These are phyloP conservation scores for Populus trichocarpa DNA, from an alignment of 441 rosid genomes.

Conservation along the genomic window DNA sequence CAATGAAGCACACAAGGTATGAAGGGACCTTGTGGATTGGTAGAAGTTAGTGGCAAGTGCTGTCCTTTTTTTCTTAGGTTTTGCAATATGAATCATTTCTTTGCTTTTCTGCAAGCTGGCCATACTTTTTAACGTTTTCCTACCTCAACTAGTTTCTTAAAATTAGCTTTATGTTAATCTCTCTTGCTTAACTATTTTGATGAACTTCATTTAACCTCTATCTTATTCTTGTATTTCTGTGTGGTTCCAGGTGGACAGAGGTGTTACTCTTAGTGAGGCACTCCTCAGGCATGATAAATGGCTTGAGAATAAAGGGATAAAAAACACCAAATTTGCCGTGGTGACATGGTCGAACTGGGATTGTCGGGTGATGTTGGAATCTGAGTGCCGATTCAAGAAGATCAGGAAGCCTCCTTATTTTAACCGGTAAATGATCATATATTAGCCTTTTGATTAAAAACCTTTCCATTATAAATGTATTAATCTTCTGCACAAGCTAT, in stretches of 20 bases:
- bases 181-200: neutral
- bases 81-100: neutral
- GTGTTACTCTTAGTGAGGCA: constrained; percentile 58
- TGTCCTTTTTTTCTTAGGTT: neutral
- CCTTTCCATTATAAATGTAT: neutral
- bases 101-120: neutral
- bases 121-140: neutral
- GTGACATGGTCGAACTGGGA: constrained; percentile 85
- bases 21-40: neutral
- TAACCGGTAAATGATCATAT: constrained; percentile 39
- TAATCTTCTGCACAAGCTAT: neutral
- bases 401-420: constrained; percentile 69
- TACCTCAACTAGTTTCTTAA: neutral
- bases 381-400: constrained; percentile 68
- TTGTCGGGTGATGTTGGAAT: constrained; percentile 72
- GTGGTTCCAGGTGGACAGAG: constrained; percentile 56
- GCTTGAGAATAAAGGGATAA: constrained; percentile 70
- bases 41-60: neutral
- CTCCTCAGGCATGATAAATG: constrained; percentile 66
- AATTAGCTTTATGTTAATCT: neutral
- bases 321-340: constrained; percentile 59
- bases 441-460: neutral
- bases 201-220: neutral
- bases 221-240: constrained; percentile 7
- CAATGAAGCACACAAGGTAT: neutral